These are phyloP conservation scores for Ophiocordyceps camponoti-floridani DNA, from an alignment of 2,329 filamentous ascomycete genomes.

Conservation along the genomic window DNA sequence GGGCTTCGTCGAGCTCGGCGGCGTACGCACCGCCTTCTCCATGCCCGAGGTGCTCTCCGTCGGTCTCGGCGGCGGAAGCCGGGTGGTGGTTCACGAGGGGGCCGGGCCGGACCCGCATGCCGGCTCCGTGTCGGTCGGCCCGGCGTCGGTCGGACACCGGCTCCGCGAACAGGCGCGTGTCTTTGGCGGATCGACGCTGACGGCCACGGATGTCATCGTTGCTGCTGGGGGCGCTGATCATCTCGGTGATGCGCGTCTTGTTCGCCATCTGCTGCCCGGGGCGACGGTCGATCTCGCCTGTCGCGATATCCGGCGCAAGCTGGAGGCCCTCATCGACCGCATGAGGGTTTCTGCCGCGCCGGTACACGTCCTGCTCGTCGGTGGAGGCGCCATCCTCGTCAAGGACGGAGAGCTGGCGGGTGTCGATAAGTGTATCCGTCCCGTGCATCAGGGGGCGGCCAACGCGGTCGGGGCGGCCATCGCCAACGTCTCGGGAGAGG, in stretches of 20 bases:
- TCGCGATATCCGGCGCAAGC: constrained; percentile 22
- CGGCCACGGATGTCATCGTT: constrained; percentile 33
- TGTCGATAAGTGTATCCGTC: constrained; percentile 29
- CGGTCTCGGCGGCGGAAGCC: constrained; percentile 35
- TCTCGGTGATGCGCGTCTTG: constrained; percentile 12
- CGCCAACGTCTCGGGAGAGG: constrained; percentile 31
- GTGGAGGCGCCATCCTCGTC: constrained; percentile 35
- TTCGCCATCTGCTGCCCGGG: constrained; percentile 8
- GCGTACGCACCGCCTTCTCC: constrained; percentile 40
- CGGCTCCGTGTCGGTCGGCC: constrained; percentile 26
- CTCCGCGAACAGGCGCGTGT: constrained; percentile 27
- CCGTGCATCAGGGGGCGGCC: constrained; percentile 33
- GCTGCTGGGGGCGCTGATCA: constrained; percentile 11
- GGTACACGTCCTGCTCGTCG: constrained; percentile 35
- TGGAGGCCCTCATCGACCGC: constrained; percentile 33
- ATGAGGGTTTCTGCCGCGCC: constrained; percentile 37
- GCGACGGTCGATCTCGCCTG: constrained; percentile 7
- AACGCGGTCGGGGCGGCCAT: constrained; percentile 45
- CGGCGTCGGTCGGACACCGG: constrained; percentile 34
- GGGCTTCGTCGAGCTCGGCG: constrained; percentile 37
- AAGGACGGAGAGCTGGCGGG: constrained; percentile 24
- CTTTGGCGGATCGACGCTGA: constrained; percentile 35
- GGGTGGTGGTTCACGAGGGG: constrained; percentile 7
- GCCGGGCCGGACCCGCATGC: constrained; percentile 7
- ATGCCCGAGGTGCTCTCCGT: constrained; percentile 38